Evolutionary conservation across 2,329 filamentous ascomycete genomes (phyloP).

Genomic region (Sporothrix phasma): DNA sequence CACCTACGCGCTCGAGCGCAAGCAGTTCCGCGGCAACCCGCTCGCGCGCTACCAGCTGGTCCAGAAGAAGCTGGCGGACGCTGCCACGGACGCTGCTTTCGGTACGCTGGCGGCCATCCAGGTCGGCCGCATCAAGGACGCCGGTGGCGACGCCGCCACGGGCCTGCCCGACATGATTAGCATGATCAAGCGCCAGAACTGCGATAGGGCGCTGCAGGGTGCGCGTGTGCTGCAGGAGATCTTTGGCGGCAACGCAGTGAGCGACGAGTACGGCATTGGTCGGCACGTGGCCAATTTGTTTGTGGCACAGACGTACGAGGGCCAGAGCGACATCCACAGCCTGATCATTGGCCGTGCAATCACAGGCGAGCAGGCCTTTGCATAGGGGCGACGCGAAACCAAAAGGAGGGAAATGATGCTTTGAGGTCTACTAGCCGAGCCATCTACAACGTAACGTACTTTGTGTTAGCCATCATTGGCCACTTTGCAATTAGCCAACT

Average conservation of each 20-base stretch:
- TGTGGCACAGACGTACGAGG: slow-evolving; percentile 96
- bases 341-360: slow-evolving; percentile 59
- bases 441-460: too few relatives aligned
- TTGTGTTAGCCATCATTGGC: background rate
- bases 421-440: background rate
- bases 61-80: slow-evolving; percentile 95
- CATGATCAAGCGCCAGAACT: slow-evolving; percentile 97
- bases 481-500: background rate
- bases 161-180: slow-evolving; percentile 85
- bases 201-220: slow-evolving; percentile 75
- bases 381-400: slow-evolving; percentile 30
- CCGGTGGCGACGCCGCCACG: slow-evolving; percentile 76
- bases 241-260: slow-evolving; percentile 96
- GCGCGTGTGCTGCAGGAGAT: slow-evolving; percentile 81
- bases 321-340: slow-evolving; percentile 93
- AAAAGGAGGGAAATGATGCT: background rate
- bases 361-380: slow-evolving; percentile 60
- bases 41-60: slow-evolving; percentile 93
- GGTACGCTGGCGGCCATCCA: slow-evolving; percentile 85
- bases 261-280: slow-evolving; percentile 92
- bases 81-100: slow-evolving; percentile 79
- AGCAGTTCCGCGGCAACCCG: slow-evolving; percentile 93
- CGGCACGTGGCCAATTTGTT: slow-evolving; percentile 93
- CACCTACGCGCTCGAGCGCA: slow-evolving; percentile 81
- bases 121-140: slow-evolving; percentile 86